These are phyloP conservation scores for Eustoma russellianum DNA, from an alignment of 257 asterid species.

Conservation along the genomic window DNA sequence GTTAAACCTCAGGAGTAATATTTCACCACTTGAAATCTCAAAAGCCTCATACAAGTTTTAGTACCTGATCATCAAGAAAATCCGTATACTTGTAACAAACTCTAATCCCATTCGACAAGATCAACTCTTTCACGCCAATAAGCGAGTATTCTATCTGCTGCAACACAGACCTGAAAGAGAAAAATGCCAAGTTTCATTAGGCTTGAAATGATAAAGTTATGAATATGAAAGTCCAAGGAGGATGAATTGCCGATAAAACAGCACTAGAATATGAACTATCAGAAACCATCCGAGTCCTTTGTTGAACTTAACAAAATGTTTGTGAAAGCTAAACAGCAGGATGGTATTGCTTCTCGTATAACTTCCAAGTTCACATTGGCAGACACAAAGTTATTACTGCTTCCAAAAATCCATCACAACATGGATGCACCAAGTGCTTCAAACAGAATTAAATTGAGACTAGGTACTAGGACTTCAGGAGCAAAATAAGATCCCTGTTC, in stretches of 20 bases:
- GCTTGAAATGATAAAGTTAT: not conserved
- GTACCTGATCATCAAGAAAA: slow-evolving; percentile 92
- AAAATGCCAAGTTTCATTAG: slow-evolving; percentile 9
- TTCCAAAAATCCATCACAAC: too few species aligned
- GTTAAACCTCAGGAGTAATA: too few species aligned
- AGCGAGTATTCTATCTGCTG: slow-evolving; percentile 58
- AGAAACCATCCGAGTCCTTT: not conserved
- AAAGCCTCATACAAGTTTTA: not conserved
- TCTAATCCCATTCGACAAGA: slow-evolving; percentile 88
- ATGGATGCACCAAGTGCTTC: too few species aligned
- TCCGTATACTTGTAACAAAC: slow-evolving; percentile 92
- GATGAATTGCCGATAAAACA: not conserved
- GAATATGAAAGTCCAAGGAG: not conserved
- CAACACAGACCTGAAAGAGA: slow-evolving; percentile 43
- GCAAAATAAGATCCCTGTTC: too few species aligned
- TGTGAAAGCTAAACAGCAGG: not conserved
- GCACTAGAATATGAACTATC: too few species aligned
- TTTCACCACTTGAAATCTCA: too few species aligned
- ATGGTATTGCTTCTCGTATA: too few species aligned
- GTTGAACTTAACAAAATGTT: not conserved
- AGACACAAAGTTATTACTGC: too few species aligned
- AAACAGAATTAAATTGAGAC: too few species aligned
- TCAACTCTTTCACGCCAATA: slow-evolving; percentile 66
- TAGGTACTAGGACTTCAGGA: too few species aligned
- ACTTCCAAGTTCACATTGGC: too few species aligned